These are phyloP conservation scores for Neonectria coccinea DNA, from an alignment of 2,329 filamentous ascomycete genomes.

Conservation along the genomic window DNA sequence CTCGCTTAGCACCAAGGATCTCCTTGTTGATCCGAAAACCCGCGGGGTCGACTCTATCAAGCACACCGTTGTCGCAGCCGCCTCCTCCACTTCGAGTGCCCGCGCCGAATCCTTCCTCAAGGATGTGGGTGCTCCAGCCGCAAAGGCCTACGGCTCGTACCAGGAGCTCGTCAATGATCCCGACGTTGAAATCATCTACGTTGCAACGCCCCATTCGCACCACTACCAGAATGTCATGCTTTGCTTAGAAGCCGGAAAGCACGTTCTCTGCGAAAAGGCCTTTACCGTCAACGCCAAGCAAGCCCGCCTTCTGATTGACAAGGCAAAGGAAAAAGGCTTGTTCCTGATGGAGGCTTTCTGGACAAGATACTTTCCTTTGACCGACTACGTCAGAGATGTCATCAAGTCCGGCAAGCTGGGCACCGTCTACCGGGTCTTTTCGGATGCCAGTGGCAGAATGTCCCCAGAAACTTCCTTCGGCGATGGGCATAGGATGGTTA, in stretches of 20 bases:
- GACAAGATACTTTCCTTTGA: constrained; percentile 88
- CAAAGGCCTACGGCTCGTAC: constrained; percentile 82
- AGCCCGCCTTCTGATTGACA: constrained; percentile 75
- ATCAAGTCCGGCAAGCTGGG: constrained; percentile 65
- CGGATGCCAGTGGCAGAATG: constrained; percentile 4
- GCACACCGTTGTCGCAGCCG: constrained; percentile 82
- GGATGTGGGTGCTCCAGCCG: constrained; percentile 71
- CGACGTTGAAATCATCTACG: constrained; percentile 85
- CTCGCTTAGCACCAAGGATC: constrained; percentile 64
- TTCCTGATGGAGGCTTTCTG: constrained; percentile 89
- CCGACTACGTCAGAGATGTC: constrained; percentile 76
- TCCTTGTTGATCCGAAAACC: constrained; percentile 76
- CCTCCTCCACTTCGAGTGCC: constrained; percentile 77
- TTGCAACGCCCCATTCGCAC: constrained; percentile 89
- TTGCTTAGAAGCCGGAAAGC: constrained; percentile 81
- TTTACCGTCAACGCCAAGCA: constrained; percentile 86
- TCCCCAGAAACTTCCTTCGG: constrained; percentile 17
- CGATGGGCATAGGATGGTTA: constrained; percentile 77
- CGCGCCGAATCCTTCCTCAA: constrained; percentile 78
- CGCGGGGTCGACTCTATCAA: constrained; percentile 77
- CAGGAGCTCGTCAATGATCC: constrained; percentile 81
- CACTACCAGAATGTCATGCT: constrained; percentile 91
- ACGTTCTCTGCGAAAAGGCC: constrained; percentile 90
- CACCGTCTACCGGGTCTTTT: constrained; percentile 67
- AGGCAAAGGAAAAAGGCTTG: constrained; percentile 76